Base-by-base conservation (phyloP, 768 basidiomycete species). In the Leucogyrophana mollusca region DNA sequence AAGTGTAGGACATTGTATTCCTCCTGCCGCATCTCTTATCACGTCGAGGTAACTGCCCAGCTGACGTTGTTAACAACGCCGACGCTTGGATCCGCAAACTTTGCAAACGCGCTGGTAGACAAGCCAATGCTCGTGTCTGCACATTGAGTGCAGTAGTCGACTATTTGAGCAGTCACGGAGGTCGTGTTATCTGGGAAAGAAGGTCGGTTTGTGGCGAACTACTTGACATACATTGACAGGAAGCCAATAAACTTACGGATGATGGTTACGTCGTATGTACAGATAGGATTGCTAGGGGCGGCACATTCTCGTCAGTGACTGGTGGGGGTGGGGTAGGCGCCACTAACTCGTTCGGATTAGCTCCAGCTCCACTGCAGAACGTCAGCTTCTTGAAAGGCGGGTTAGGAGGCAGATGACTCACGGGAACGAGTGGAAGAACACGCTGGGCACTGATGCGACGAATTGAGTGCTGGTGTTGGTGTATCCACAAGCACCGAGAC, bases 401-500 rank as follows among this genome's bases (percentile, higher is more conserved):
- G 4, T 13, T 4, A 23, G 5, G 23, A 25, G 27, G 13, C 8
- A 16, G 3, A 33, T 13, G 13, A 53, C 68, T 45, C 50, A 71
- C 70, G 68, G 69, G 48, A 56, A 71, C 9, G 45, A 45, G 38
- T 61, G 59, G 57, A 70, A 74, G 23, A 70, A 52, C 2, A 34
- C 22, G 7, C 32, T 37, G 1, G 71, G 68, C 16, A 72, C 70
- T 1, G 71, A 70, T 5, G 65, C 71, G 27, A 72, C 67, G 33
- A 54, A 39, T 45, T 72, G 65, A 13, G 53, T 23, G 32, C 47
- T 58, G 3, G 55, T 64, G 55, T 72, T 72, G 14, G 64, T 66
- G 51, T 61, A 61, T 8, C 70, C 72, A 42, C 72, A 73, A 1
- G 72, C 70, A 16, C 72, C 72, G 23, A 67, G 59, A 14, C 61